These are phyloP conservation scores for Diaporthe sp. DNA, from an alignment of 2,329 filamentous ascomycete genomes.

Conservation along the genomic window DNA sequence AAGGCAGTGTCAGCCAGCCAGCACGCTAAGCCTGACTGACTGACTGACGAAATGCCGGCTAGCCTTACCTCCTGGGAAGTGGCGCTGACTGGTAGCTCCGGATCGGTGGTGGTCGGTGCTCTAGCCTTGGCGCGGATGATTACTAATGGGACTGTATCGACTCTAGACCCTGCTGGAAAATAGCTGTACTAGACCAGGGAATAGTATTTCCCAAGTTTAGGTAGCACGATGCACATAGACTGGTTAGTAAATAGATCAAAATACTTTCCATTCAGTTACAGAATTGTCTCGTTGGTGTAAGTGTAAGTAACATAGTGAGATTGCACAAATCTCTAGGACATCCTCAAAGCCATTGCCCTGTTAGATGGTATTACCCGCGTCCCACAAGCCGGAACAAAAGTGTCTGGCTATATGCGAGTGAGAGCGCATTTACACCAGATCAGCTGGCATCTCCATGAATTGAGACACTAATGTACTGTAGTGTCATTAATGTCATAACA, in stretches of 20 bases:
- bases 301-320: not conserved
- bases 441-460: not conserved
- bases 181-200: too few relatives aligned
- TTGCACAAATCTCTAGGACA: not conserved
- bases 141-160: not conserved
- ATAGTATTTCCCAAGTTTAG: too few relatives aligned
- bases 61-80: slow-evolving; percentile 12
- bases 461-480: not conserved
- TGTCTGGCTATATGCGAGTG: too few relatives aligned
- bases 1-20: slow-evolving; percentile 24
- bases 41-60: slow-evolving; percentile 19
- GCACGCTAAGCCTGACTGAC: not conserved
- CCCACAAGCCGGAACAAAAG: not conserved
- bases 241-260: not conserved
- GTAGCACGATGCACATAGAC: not conserved
- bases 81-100: slow-evolving; percentile 12
- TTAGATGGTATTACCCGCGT: not conserved
- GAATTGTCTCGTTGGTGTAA: not conserved
- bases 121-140: not conserved
- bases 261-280: not conserved
- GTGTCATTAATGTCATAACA: not conserved
- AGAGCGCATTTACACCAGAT: not conserved
- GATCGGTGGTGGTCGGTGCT: slow-evolving; percentile 25
- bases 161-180: not conserved
- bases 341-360: not conserved